Percentiles rank a stretch among this genome's conserved stretches.
These are phyloP conservation scores for Talaromyces pinophilus DNA, from an alignment of 2,329 filamentous ascomycete genomes.

Conservation along the genomic window DNA sequence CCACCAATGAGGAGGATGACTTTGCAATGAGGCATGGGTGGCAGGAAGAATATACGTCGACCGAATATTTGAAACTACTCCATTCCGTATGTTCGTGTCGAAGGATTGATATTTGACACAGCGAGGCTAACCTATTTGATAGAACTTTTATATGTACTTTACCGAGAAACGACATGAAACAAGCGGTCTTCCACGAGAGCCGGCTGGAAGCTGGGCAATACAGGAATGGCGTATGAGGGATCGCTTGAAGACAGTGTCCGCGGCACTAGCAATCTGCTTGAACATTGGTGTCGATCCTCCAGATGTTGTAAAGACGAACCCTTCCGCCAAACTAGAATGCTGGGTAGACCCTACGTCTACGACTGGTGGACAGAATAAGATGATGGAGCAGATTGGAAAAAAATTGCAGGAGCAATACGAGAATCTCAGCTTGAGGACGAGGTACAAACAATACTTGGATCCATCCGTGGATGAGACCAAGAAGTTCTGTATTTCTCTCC, in stretches of 20 bases:
- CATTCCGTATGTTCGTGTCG: conserved; percentile 66
- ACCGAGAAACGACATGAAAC: conserved; percentile 98
- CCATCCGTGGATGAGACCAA: conserved; percentile 97
- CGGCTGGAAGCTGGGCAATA: conserved; percentile 57
- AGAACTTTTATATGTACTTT: conserved; percentile 99
- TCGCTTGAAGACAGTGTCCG: conserved; percentile 92
- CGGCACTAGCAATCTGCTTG: conserved; percentile 87
- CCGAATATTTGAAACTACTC: conserved; percentile 81
- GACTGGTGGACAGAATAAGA: conserved; percentile 73
- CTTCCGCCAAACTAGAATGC: conserved; percentile 89
- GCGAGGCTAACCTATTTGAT: conserved; percentile 4
- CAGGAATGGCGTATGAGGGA: conserved; percentile 99
- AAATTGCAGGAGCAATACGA: conserved; percentile 96
- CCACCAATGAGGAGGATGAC: conserved; percentile 49
- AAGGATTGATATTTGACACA: neutral
- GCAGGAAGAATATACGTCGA: conserved; percentile 87
- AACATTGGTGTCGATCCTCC: conserved; percentile 98
- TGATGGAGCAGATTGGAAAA: conserved; percentile 92
- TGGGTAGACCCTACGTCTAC: conserved; percentile 91
- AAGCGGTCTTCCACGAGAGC: conserved; percentile 76
- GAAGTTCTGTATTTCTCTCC: conserved; percentile 87
- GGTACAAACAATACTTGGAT: conserved; percentile 95
- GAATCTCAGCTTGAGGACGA: conserved; percentile 88
- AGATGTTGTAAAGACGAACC: conserved; percentile 92
- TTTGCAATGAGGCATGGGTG: conserved; percentile 78